Conservation (phyloP, 1,284 basidiomycete species). For the Ganoderma boninense region DNA sequence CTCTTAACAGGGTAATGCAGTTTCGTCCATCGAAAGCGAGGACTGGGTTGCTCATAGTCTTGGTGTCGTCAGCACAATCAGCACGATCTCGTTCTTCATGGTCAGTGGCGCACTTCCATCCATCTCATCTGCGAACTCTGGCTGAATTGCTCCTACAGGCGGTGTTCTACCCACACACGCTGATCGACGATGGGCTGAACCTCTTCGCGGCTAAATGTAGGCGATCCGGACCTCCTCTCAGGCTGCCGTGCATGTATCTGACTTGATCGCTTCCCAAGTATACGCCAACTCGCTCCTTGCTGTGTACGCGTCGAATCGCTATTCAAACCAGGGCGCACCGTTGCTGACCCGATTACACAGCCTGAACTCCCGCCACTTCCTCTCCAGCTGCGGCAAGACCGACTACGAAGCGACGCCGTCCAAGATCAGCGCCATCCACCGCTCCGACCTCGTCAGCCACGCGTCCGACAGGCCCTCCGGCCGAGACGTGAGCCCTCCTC, state of each 20-base stretch:
- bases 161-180: constrained; percentile 1
- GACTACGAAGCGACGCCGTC: neutral
- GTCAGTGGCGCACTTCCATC: neutral
- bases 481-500: neutral
- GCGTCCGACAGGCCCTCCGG: neutral
- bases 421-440: constrained; percentile 1
- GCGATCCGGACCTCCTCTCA: neutral
- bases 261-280: neutral
- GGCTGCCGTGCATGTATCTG: neutral
- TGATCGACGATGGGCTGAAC: constrained; percentile 4
- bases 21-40: too few relatives aligned
- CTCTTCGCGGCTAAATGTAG: neutral
- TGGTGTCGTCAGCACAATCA: neutral
- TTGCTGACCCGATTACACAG: neutral
- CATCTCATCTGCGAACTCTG: neutral
- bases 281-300: neutral
- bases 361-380: neutral
- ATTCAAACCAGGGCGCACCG: neutral
- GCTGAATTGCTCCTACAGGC: neutral
- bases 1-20: neutral
- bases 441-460: neutral
- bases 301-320: neutral
- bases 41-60: too few relatives aligned
- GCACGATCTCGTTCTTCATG: constrained; percentile 2
- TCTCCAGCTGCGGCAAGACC: neutral